Evolutionary conservation across 2,329 filamentous ascomycete genomes (phyloP).

Genomic region (Clarireedia monteithiana): DNA sequence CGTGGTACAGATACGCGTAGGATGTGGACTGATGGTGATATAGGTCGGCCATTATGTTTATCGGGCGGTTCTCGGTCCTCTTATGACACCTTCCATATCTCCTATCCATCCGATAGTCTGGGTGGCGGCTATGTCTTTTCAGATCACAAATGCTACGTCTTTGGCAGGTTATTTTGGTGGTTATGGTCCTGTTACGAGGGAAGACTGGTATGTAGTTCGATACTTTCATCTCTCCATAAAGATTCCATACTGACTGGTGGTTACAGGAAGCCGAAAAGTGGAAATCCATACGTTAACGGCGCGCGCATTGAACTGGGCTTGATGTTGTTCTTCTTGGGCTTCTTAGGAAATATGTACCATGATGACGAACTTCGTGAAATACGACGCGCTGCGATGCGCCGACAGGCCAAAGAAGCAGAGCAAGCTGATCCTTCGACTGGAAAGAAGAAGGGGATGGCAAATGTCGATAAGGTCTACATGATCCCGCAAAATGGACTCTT

Average conservation of each 20-base stretch:
- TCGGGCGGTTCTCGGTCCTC: constrained; percentile 74
- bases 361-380: constrained; percentile 88
- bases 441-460: constrained; percentile 24
- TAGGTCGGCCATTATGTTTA: constrained; percentile 82
- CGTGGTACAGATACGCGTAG: not conserved
- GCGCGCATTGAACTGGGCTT: constrained; percentile 53
- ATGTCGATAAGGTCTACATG: constrained; percentile 74
- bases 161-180: constrained; percentile 77
- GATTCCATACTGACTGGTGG: not conserved
- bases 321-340: constrained; percentile 66
- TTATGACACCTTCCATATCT: constrained; percentile 86
- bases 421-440: constrained; percentile 26
- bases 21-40: not conserved
- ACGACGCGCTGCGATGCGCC: constrained; percentile 57
- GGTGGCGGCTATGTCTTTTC: constrained; percentile 59
- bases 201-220: constrained; percentile 37
- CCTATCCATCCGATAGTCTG: constrained; percentile 71
- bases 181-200: constrained; percentile 60
- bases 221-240: not conserved
- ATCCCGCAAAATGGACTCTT: constrained; percentile 82
- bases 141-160: constrained; percentile 70
- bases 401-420: constrained; percentile 38
- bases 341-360: constrained; percentile 77
- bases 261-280: constrained; percentile 13
- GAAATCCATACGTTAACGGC: constrained; percentile 30